Conservation (phyloP, 106 monocot species). For the Apostasia shenzhenica region DNA sequence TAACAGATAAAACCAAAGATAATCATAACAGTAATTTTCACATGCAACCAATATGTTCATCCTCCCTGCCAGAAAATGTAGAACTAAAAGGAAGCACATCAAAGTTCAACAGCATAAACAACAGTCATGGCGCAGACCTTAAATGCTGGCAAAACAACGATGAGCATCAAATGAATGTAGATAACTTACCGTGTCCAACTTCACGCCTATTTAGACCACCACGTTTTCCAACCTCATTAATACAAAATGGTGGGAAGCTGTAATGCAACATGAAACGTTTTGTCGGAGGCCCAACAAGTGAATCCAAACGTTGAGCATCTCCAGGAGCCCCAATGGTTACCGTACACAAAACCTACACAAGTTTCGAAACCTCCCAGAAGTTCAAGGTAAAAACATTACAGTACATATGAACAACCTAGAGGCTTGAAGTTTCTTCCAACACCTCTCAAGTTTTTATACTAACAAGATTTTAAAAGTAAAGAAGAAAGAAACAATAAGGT, state of each 20-base stretch:
- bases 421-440: too few species aligned
- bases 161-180: neutral
- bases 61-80: neutral
- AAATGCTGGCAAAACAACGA: neutral
- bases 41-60: neutral
- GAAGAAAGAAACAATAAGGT: neutral
- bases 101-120: constrained; percentile 1
- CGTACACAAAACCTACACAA: constrained; percentile 76
- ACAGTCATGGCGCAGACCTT: too few species aligned
- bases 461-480: neutral
- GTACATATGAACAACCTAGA: too few species aligned
- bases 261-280: constrained; percentile 99
- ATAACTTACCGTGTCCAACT: constrained; percentile 86
- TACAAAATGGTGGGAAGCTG: constrained; percentile 91
- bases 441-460: too few species aligned
- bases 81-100: neutral
- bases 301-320: constrained; percentile 91
- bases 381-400: neutral
- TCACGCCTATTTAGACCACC: constrained; percentile 88
- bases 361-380: neutral
- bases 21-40: neutral
- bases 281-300: constrained; percentile 87
- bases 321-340: constrained; percentile 95
- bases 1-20: neutral
- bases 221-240: constrained; percentile 89